Evolutionary conservation across 2,329 filamentous ascomycete species (phyloP), one percentile per base, ranked within the genome.

Genomic region (Trichoderma citrinoviride): DNA sequence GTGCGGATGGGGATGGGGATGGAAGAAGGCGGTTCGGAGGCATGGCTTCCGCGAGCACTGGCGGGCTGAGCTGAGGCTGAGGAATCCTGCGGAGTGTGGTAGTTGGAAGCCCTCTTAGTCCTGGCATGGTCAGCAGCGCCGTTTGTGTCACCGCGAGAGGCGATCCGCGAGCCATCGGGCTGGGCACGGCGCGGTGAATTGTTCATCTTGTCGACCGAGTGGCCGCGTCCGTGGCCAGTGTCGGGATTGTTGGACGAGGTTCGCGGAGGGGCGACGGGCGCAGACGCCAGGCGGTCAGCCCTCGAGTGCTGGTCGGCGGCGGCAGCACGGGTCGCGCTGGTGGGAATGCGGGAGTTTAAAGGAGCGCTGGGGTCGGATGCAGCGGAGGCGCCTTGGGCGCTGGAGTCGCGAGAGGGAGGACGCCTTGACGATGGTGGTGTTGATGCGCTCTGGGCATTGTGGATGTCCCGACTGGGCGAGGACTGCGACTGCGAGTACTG

Each of bases 201-300:
- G 43, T 77, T 73, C 44, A 76, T 71, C 66, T 79, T 80, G 54
- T 84, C 82, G 70, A 75, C 78, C n/a, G 82, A 78, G 17, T 79
- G 74, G 43, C 76, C 74, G 70, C 82, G 79, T 62, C 82, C 77
- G 29, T 82, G 78, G 69, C 73, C 74, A 70, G 73, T 69, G 68
- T 73, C 70, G 67, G 79, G 77, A 67, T 79, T 77, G 68, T 87
- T 90, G 49, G 92, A 95, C 15, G 93, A 96, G 7, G 91, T 93
- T 73, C 93, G 87, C 41, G 91, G 91, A 54, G 91, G 93, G 63
- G 90, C 88, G 70, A 91, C 83, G 25, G 91, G 89, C 61, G 90
- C 87, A 77, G 81, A 85, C 77, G 79, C 85, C 78, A 81, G 80
- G 72, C 82, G 81, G 71, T 84, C 83, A 67, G 81, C 79, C 64